Conservation (phyloP, 2,329 filamentous ascomycete species). For the Botrytis pseudocinerea region DNA sequence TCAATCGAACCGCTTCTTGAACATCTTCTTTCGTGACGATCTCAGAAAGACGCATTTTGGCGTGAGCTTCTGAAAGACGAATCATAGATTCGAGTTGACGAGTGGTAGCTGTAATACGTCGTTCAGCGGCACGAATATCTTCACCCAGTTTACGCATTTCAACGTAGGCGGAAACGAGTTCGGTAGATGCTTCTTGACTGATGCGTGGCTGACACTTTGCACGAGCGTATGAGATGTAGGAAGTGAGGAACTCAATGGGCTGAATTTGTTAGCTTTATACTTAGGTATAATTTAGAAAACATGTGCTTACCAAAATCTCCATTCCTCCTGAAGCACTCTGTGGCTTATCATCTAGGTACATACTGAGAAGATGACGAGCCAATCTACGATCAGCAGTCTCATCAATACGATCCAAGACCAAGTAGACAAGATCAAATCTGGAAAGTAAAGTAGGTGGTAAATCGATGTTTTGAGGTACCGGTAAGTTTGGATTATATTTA, state of each 20-base stretch:
- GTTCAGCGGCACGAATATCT: slow-evolving; percentile 82
- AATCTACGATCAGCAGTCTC: slow-evolving; percentile 86
- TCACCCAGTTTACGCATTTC: slow-evolving; percentile 93
- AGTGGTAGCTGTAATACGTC: slow-evolving; percentile 96
- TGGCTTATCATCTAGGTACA: slow-evolving; percentile 94
- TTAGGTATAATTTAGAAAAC: slow-evolving; percentile 17
- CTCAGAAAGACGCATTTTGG: slow-evolving; percentile 87
- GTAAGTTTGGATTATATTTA: slow-evolving; percentile 93
- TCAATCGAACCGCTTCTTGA: slow-evolving; percentile 84
- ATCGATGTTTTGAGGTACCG: slow-evolving; percentile 97
- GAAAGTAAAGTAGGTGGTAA: slow-evolving; percentile 92
- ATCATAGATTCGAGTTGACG: slow-evolving; percentile 98
- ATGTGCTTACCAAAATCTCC: slow-evolving; percentile 73
- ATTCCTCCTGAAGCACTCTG: slow-evolving; percentile 73
- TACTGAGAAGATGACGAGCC: slow-evolving; percentile 88
- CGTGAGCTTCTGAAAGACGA: slow-evolving; percentile 91
- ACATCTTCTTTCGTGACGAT: slow-evolving; percentile 82
- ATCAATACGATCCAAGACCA: slow-evolving; percentile 91
- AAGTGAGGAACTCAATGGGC: slow-evolving; percentile 93
- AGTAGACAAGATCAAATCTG: slow-evolving; percentile 94
- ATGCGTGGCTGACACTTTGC: slow-evolving; percentile 81
- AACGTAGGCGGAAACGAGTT: slow-evolving; percentile 84
- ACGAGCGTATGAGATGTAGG: slow-evolving; percentile 96
- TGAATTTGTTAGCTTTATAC: slow-evolving; percentile 40
- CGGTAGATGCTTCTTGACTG: slow-evolving; percentile 75